Conservation (phyloP, 176 grass and related monocot genomes). For the sorghum (Sorghum bicolor) region Sorghum_bicolor_NCBIv3 NC_012877.2:57675501-57676000, state of each 20-base stretch:
- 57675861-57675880: constrained; percentile 27
- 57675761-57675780: not conserved
- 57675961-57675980: not conserved
- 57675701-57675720: too few species aligned
- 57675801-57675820: not conserved
- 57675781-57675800: not conserved
- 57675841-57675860: constrained; percentile 11
- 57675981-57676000: not conserved
- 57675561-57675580: not conserved
- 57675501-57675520: constrained; percentile 27
- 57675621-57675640: not conserved
- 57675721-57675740: not conserved
- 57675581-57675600: not conserved
- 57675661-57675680: constrained; percentile 3
- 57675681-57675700: not conserved
- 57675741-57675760: not conserved
- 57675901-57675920: constrained; percentile 6
- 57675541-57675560: not conserved
- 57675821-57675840: not conserved
- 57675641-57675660: constrained; percentile 13
- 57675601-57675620: not conserved
- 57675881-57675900: constrained; percentile 32
- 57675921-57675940: constrained; percentile 7
- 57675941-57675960: constrained; percentile 12
- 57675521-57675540: not conserved